Percentiles rank a stretch among this genome's conserved stretches.
Conservation (phyloP, 441 rosid species). For the Mallotus repandus region DNA sequence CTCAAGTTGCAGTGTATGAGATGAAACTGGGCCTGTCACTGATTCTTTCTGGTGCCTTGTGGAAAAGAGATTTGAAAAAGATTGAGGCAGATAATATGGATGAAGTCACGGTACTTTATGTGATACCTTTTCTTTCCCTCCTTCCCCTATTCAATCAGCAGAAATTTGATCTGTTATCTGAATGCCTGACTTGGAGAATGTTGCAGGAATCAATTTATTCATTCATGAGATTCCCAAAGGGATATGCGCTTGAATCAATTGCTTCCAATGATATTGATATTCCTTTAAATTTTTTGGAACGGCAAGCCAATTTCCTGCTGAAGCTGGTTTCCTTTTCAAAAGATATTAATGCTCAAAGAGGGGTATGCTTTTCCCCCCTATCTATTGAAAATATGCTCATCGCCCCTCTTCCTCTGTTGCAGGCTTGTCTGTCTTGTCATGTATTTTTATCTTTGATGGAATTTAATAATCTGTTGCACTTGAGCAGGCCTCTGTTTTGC, state of each 20-base stretch:
- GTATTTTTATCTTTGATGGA: background rate
- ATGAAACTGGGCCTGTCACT: slow-evolving; percentile 87
- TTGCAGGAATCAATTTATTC: slow-evolving; percentile 72
- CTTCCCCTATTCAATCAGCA: too few relatives aligned
- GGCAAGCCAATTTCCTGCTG: slow-evolving; percentile 55
- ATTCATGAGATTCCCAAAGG: slow-evolving; percentile 85
- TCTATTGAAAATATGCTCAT: background rate
- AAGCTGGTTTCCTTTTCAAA: slow-evolving; percentile 56
- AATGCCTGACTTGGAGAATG: slow-evolving; percentile 27
- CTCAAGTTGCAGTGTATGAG: slow-evolving; percentile 92
- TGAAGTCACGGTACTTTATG: slow-evolving; percentile 55
- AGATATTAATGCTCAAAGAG: slow-evolving; percentile 44
- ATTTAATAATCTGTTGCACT: background rate
- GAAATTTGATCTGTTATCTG: slow-evolving; percentile 1
- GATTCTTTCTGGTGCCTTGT: slow-evolving; percentile 50
- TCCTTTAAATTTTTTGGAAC: slow-evolving; percentile 41
- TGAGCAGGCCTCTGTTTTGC: slow-evolving; percentile 49
- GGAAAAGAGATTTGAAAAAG: slow-evolving; percentile 37
- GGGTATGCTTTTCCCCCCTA: slow-evolving; percentile 29
- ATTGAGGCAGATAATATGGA: slow-evolving; percentile 50
- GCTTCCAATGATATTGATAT: slow-evolving; percentile 38
- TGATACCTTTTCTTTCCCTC: slow-evolving; percentile 4
- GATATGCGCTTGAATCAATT: slow-evolving; percentile 31
- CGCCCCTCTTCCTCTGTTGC: background rate
- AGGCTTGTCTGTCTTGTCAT: background rate